Base-by-base conservation (phyloP, 306 rosid species). In the Bauhinia variegata region DNA sequence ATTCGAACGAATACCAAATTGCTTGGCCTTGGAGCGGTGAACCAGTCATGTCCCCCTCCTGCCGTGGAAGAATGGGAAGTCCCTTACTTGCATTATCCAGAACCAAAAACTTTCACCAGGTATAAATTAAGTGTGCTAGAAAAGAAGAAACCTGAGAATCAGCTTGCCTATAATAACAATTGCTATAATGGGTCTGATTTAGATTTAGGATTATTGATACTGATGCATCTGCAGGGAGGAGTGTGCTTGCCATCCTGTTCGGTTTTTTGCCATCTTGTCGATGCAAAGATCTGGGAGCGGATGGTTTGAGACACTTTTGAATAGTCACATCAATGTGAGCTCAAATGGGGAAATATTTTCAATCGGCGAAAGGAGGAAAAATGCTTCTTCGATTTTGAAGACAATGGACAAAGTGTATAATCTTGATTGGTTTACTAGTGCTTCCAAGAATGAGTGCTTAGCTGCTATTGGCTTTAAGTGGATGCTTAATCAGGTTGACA, bases 251-350 rank as follows among this genome's bases (percentile, higher is more conserved):
- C 83, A 87, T 79, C 97, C 91, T 7, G 93, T 89, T 70, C 76
- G 86, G n/a, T 87, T 75, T 66, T 92, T 92, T 14, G 90, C 89
- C 71, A 84, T 92, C n/a, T 71, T 87, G 52, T 92, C 96, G 6
- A 85, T 81, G 98, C 96, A 92, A 81, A 89, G 98, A 83, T 92
- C 96, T 49, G 98, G 98, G 65, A 92, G 98, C 47, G 96, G 96
- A 60, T 92, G 98, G 98, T 92, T 89, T 65, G 98, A 92, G 87
- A 92, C 96, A 0, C 77, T 92, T 38, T 65, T 92, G 67, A 89
- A 89, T 55, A 89, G 90, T 68, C 98, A 92, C 68, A 79, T 88
- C 18, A 92, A 89, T 33, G 77, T 89, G n/a, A 92, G 98, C 77
- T 89, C 98, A 8, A 87, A 89, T 65, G 98, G 98, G 54, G 96